Base-by-base conservation (phyloP, 2,329 filamentous ascomycete species). In the Colletotrichum spinosum region DNA sequence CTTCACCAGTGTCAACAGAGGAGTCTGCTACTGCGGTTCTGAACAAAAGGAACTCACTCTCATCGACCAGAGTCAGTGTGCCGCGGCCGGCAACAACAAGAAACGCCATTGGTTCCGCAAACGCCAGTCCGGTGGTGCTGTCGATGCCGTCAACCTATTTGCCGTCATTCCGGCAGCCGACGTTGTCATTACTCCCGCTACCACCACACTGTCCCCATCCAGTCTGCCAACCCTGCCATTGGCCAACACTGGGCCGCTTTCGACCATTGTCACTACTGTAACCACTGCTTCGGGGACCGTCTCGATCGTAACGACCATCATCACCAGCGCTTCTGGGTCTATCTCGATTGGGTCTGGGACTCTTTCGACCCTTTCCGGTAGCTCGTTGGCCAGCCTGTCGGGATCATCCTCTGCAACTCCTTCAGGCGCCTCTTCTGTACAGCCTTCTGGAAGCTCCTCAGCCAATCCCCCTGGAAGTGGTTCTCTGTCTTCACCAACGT, bases 91-190 rank as follows among this genome's bases (percentile, higher is more conserved):
- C 45, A 48, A 48, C 11, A 56, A 49, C 54, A 56, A 39, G 15
- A 42, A 44, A n/a, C 54, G 54, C 41, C 35, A 37, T 17, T 15
- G 34, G 17, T 35, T 56, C 35, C 13, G 42, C 34, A 56, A 37
- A 56, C 54, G 54, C 35, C 54, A 56, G 45, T 17, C 25, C 17
- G 39, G 39, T 41, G 39, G 52, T 8, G 42, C 53, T 8, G 54
- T 56, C 8, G 45, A 56, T 1, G 44, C 54, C 33, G 33, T 56
- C 39, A 42, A 42, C 15, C 15, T 56, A 8, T 49, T 56, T 46
- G 54, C 15, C 11, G 54, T 56, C 44, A 38, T 56, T n/a, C 54
- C 54, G n/a, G 42, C 44, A 10, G 15, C 42, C 11, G 15, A 39
- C 8, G 54, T 49, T 4, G 44, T 35, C 10, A 56, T 56, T n/a